Conservation (phyloP, 2,329 filamentous ascomycete genomes). For the Fusarium sp. region DNA sequence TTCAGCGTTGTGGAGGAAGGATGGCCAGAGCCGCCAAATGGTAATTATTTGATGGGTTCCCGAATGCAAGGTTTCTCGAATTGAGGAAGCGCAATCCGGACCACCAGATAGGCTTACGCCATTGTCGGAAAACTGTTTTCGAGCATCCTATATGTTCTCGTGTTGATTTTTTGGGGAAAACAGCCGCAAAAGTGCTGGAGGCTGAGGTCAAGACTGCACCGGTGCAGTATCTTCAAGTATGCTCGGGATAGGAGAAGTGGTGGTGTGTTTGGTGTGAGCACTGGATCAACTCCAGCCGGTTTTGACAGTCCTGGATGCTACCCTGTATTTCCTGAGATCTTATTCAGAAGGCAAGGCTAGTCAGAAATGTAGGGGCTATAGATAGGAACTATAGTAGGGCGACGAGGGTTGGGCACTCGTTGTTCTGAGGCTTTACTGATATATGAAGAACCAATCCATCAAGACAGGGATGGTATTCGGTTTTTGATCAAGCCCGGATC, state of each 20-base stretch:
- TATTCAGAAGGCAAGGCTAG: not conserved
- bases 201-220: not conserved
- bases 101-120: not conserved
- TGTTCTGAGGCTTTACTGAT: not conserved
- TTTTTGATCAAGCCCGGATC: not conserved
- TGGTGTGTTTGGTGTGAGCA: not conserved
- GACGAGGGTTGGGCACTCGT: slow-evolving; percentile 1
- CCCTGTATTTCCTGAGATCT: not conserved
- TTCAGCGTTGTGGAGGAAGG: slow-evolving; percentile 29
- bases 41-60: slow-evolving; percentile 2
- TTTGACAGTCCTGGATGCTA: not conserved
- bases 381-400: slow-evolving; percentile 11
- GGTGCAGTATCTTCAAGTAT: not conserved
- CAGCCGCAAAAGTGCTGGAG: not conserved
- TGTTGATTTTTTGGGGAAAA: not conserved
- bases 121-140: not conserved
- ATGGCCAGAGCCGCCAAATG: not conserved
- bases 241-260: not conserved
- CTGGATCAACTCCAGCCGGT: not conserved
- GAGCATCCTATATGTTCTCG: not conserved
- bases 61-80: slow-evolving; percentile 10
- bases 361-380: slow-evolving; percentile 10
- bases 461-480: not conserved
- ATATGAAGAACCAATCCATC: not conserved
- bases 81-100: not conserved